Base-by-base conservation (phyloP, 2,329 filamentous ascomycete species). In the Helotiales sp. region DNA sequence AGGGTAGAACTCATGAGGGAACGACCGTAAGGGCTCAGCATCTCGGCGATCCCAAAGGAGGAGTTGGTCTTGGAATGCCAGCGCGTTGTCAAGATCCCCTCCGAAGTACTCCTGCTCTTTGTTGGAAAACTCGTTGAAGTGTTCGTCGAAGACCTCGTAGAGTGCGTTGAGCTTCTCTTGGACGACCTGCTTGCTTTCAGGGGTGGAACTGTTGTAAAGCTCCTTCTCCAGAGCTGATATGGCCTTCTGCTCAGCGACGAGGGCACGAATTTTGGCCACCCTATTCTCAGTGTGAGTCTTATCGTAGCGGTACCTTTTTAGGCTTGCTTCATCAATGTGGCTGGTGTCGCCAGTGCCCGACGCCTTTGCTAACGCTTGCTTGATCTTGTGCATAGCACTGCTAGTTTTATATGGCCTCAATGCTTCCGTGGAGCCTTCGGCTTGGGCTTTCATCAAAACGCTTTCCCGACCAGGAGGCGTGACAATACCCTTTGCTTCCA, bases 21-120 rank as follows among this genome's bases (percentile, higher is more conserved):
- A 59, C 2, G 83, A 80, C 24, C 76, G 72, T 15, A 96, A 76
- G 0, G 91, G 89, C 66, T 96, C 90, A 66, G 84, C 85, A 1
- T 77, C 74, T 15, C 92, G 85, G 1, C 81, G 79, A 71, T 96
- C 91, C 84, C 87, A 93, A 25, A 78, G 66, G 3, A 93, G 71
- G 1, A 79, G 66, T 0, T 84, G 40, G 8, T 44, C 40, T 3
- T 44, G 40, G 15, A 44, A 44, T 19, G 8, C 7, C 1, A 3
- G 19, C 7, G 9, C 7, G 22, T 44, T 44, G 22, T 44, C 40
- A 10, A 24, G 19, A 19, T 24, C 24, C 1, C 10, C 10, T 2
- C 6, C 10, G 2, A 27, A 13, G 13, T 44, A 19, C 2, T 8
- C 8, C 17, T 19, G 36, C 10, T 22, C n/a, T 2, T 17, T 40